phyloP scores from a whole-genome alignment of 371 early-diverging fungal genomes.

The Mortierella sp. region DNA sequence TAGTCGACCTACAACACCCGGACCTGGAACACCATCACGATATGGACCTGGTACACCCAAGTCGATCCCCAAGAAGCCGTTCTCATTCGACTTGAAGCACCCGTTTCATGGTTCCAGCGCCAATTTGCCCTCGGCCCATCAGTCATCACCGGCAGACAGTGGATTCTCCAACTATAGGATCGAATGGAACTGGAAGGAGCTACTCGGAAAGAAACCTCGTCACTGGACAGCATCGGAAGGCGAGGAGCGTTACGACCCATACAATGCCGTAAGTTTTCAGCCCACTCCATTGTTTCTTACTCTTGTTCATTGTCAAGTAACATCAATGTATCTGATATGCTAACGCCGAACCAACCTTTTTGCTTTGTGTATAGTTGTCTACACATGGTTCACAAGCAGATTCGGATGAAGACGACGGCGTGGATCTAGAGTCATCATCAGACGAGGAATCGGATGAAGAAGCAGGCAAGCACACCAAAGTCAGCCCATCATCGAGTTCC shows the following conservation, averaged over 20 bases:
- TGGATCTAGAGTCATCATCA: constrained; percentile 25
- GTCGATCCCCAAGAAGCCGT: constrained; percentile 14
- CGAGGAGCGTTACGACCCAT: constrained; percentile 48
- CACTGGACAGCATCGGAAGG: constrained; percentile 49
- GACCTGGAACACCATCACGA: constrained; percentile 38
- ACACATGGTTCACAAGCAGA: constrained; percentile 48
- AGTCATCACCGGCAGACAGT: constrained; percentile 19
- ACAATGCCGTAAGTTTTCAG: constrained; percentile 45
- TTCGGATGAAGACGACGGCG: constrained; percentile 42
- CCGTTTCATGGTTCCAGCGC: background rate
- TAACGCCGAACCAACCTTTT: background rate
- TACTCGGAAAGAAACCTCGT: constrained; percentile 50
- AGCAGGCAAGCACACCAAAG: constrained; percentile 4
- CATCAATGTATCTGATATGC: background rate
- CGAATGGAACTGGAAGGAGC: constrained; percentile 53
- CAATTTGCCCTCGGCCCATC: constrained; percentile 9
- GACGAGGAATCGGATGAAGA: constrained; percentile 29
- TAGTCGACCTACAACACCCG: constrained; percentile 43
- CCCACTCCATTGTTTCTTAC: background rate
- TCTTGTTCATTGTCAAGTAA: background rate
- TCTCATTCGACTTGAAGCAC: constrained; percentile 9
- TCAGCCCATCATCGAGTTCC: background rate
- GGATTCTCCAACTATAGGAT: constrained; percentile 52
- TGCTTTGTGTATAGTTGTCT: constrained; percentile 21
- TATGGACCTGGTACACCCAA: constrained; percentile 42